Evolutionary conservation across 768 basidiomycete genomes (phyloP).

Genomic region (Termitomyces sp.): DNA sequence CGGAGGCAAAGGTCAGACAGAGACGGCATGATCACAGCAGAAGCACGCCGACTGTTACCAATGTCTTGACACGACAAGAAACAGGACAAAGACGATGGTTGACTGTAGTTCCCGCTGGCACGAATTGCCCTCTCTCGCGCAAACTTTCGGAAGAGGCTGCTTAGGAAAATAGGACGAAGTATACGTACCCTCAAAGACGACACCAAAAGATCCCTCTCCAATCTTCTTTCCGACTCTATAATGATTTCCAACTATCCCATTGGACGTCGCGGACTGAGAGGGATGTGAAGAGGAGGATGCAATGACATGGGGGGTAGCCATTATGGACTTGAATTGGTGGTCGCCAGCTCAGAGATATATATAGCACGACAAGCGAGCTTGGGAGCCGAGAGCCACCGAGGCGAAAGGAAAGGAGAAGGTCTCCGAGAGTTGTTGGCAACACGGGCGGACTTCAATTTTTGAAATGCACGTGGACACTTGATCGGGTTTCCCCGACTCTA

Average conservation of each 20-base stretch:
- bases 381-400: constrained; percentile 13
- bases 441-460: constrained; percentile 17
- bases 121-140: neutral
- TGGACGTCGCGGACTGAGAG: constrained; percentile 55
- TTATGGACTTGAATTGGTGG: constrained; percentile 22
- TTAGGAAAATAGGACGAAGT: neutral
- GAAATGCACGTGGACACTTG: constrained; percentile 11
- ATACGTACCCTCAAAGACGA: constrained; percentile 85
- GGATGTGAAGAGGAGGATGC: constrained; percentile 75
- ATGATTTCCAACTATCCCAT: constrained; percentile 74
- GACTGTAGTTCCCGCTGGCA: constrained; percentile 6
- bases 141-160: neutral
- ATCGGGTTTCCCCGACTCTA: constrained; percentile 12
- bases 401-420: constrained; percentile 7
- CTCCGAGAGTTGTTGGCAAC: neutral
- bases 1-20: neutral
- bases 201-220: constrained; percentile 98
- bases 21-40: too few relatives aligned
- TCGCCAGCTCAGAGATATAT: constrained; percentile 21
- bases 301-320: constrained; percentile 84
- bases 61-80: neutral
- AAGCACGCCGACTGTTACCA: neutral
- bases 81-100: neutral
- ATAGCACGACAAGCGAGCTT: constrained; percentile 12
- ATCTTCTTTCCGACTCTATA: constrained; percentile 97